Evolutionary conservation across 148 eudicot species (phyloP), one percentile per base, ranked within the genome.

Genomic region (Fagopyrum homotropicum): DNA sequence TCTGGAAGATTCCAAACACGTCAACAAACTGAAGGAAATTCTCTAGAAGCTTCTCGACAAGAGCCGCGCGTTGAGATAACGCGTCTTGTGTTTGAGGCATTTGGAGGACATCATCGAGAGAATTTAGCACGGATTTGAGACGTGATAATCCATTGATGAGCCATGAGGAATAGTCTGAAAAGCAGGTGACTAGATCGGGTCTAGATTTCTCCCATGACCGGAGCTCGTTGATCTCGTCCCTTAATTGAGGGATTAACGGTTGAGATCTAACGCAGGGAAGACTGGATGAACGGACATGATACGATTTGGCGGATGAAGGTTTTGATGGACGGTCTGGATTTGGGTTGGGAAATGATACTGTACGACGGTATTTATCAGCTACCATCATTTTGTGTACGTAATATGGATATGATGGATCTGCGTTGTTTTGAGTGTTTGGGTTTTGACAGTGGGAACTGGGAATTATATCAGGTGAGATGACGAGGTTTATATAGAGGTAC

Each of bases 341-440:
- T 4, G 82, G 87, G 86, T 89, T 81, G 7, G 98, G 91, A 73
- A 89, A 93, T 44, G 98, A 91, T 69, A 91, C 89, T 1, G 97
- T 91, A 10, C 98, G 85, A 2, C 91, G 84, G 74, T 83, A 93
- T 74, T 81, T 82, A 45, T 88, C 82, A 2, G 40, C 40, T 56
- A 86, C 90, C 80, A 85, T 79, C 74, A 76, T 80, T 83, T 81
- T 35, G 82, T 46, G 9, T n/a, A 44, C 15, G 9, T 16, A 1
- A 30, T 45, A 1, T 5, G 22, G 51, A 70, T 44, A 45, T 10
- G 7, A 11, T 12, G 72, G 72, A 63, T 81, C 54, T 77, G 77
- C 75, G 63, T 52, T 57, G 17, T 44, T 76, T 29, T 4, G 71
- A 47, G 45, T 9, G 45, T 70, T 56, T 64, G 75, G 16, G 40